phyloP scores from a whole-genome alignment of 2,329 filamentous ascomycete species.

The Aspergillus clavatus region DNA sequence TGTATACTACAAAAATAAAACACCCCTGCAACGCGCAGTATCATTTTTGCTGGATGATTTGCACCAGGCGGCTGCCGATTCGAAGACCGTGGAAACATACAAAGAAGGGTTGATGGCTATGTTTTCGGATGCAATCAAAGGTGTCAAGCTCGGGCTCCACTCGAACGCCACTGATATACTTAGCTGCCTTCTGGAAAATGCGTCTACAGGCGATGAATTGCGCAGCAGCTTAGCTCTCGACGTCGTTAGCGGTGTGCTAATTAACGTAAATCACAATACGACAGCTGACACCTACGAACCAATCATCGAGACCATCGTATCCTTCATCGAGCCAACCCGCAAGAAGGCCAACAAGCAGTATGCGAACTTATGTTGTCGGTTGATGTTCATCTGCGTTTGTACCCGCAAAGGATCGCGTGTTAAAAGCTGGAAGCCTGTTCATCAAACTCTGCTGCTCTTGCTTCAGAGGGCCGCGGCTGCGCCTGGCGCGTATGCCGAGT shows the following conservation, averaged over 20 bases:
- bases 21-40: slow-evolving; percentile 66
- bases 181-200: slow-evolving; percentile 44
- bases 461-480: slow-evolving; percentile 40
- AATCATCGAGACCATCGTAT: slow-evolving; percentile 59
- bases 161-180: slow-evolving; percentile 53
- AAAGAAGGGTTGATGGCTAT: slow-evolving; percentile 86
- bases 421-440: slow-evolving; percentile 62
- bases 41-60: slow-evolving; percentile 68
- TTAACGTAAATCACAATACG: slow-evolving; percentile 78
- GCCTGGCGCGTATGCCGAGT: slow-evolving; percentile 21
- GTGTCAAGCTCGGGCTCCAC: slow-evolving; percentile 55
- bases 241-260: slow-evolving; percentile 70
- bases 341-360: slow-evolving; percentile 37
- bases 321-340: slow-evolving; percentile 39
- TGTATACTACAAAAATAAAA: slow-evolving; percentile 66
- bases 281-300: slow-evolving; percentile 67
- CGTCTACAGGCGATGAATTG: slow-evolving; percentile 25
- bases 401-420: slow-evolving; percentile 79
- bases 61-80: slow-evolving; percentile 27
- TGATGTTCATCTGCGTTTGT: slow-evolving; percentile 60
- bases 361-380: slow-evolving; percentile 36
- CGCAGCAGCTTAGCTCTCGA: slow-evolving; percentile 45
- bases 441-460: slow-evolving; percentile 53
- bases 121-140: slow-evolving; percentile 74
- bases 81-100: slow-evolving; percentile 53